Evolutionary conservation across 768 basidiomycete species (phyloP).

Genomic region (Cystofilobasidium bisporidii): DNA sequence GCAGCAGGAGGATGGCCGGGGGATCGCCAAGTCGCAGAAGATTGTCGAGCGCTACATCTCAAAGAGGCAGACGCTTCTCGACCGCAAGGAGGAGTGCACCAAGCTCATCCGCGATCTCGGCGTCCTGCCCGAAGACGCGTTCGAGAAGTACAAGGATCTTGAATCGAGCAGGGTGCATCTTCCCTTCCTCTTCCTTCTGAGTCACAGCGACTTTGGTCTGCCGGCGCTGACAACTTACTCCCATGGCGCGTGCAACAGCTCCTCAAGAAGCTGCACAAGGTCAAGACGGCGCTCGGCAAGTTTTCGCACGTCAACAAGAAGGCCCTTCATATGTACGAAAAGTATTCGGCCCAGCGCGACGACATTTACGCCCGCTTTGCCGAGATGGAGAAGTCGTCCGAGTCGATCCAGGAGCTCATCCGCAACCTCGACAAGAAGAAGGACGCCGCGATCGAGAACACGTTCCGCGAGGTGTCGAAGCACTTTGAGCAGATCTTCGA

Average conservation of each 20-base stretch:
- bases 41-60: constrained; percentile 87
- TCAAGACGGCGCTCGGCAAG: constrained; percentile 88
- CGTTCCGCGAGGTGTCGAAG: constrained; percentile 93
- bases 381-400: constrained; percentile 80
- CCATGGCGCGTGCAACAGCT: constrained; percentile 48
- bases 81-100: constrained; percentile 86
- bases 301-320: constrained; percentile 99
- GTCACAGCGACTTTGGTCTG: neutral
- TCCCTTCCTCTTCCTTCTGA: no score
- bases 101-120: constrained; percentile 92
- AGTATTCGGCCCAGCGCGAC: constrained; percentile 95
- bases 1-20: constrained; percentile 75
- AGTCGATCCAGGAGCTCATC: constrained; percentile 84
- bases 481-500: constrained; percentile 98
- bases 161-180: constrained; percentile 70
- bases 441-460: constrained; percentile 96
- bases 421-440: constrained; percentile 90
- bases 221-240: no score
- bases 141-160: constrained; percentile 82
- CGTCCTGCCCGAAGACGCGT: constrained; percentile 92
- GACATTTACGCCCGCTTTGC: constrained; percentile 74
- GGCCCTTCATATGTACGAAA: constrained; percentile 95
- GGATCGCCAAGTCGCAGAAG: constrained; percentile 85
- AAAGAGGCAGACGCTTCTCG: constrained; percentile 73
- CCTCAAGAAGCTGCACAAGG: constrained; percentile 79